Percentiles rank a stretch among this genome's conserved stretches.
These are phyloP conservation scores for Pyricularia sp. DNA, from an alignment of 2,329 filamentous ascomycete species.

Conservation along the genomic window DNA sequence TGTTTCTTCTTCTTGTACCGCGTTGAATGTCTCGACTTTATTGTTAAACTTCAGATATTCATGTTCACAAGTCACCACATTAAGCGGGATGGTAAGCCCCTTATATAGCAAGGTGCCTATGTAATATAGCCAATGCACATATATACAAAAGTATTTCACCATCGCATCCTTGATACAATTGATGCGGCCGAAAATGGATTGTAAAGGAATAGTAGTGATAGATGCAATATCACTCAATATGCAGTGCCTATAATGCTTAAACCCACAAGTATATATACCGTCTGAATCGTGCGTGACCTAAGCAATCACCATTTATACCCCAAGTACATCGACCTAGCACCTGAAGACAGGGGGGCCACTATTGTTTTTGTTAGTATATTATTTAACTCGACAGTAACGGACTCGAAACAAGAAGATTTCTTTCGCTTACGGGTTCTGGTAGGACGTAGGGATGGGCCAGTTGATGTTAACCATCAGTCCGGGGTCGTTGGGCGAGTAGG, in stretches of 20 bases:
- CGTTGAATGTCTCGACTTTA: no score
- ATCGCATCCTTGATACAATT: not conserved
- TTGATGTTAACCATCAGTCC: slow-evolving; percentile 17
- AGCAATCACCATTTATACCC: not conserved
- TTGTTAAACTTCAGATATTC: no score
- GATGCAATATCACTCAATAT: not conserved
- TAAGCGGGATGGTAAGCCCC: no score
- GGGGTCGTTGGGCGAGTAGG: slow-evolving; percentile 14
- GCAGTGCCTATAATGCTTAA: not conserved
- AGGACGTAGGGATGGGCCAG: slow-evolving; percentile 15
- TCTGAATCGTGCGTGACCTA: not conserved
- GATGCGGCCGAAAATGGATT: not conserved
- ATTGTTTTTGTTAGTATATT: not conserved
- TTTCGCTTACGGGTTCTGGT: slow-evolving; percentile 11
- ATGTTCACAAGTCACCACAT: no score
- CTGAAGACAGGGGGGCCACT: slow-evolving; percentile 2
- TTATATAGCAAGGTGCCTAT: not conserved
- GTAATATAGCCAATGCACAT: not conserved
- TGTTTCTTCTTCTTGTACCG: not conserved
- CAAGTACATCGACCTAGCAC: not conserved
- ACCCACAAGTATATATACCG: not conserved
- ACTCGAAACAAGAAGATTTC: not conserved
- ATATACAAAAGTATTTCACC: not conserved
- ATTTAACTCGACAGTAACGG: no score
- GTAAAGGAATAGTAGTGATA: not conserved